phyloP scores from a whole-genome alignment of 2,329 filamentous ascomycete genomes.

The Colletotrichum sidae region DNA sequence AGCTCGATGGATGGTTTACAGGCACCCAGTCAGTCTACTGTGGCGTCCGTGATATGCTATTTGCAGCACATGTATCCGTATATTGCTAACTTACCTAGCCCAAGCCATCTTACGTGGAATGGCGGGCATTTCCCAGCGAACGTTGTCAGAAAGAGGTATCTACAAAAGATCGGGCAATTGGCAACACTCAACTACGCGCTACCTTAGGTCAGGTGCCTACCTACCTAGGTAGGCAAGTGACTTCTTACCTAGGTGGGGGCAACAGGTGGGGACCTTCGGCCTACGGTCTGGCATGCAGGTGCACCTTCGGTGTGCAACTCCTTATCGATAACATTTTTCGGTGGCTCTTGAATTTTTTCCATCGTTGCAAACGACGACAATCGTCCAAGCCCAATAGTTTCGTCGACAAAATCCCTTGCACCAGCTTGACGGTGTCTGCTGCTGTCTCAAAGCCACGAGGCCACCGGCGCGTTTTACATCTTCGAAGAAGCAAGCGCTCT shows the following conservation, averaged over 20 bases:
- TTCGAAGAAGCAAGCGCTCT: constrained; percentile 12
- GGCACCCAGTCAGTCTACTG: neutral
- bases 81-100: constrained; percentile 12
- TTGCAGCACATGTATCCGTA: neutral
- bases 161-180: too few relatives aligned
- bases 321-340: constrained; percentile 32
- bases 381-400: too few relatives aligned
- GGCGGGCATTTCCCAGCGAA: too few relatives aligned
- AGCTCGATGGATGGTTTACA: neutral
- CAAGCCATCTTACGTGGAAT: constrained; percentile 7
- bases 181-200: too few relatives aligned
- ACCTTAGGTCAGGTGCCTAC: too few relatives aligned
- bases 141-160: too few relatives aligned
- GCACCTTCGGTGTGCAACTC: neutral
- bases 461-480: constrained; percentile 8
- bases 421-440: neutral
- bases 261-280: neutral
- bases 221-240: too few relatives aligned
- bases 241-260: too few relatives aligned
- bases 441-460: constrained; percentile 19
- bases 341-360: constrained; percentile 32
- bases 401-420: neutral
- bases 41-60: neutral
- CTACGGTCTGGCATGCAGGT: too few relatives aligned
- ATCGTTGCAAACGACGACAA: neutral